Evolutionary conservation across 768 basidiomycete species (phyloP), one percentile per base, ranked within the genome.

Genomic region (Arthromyces matolae): DNA sequence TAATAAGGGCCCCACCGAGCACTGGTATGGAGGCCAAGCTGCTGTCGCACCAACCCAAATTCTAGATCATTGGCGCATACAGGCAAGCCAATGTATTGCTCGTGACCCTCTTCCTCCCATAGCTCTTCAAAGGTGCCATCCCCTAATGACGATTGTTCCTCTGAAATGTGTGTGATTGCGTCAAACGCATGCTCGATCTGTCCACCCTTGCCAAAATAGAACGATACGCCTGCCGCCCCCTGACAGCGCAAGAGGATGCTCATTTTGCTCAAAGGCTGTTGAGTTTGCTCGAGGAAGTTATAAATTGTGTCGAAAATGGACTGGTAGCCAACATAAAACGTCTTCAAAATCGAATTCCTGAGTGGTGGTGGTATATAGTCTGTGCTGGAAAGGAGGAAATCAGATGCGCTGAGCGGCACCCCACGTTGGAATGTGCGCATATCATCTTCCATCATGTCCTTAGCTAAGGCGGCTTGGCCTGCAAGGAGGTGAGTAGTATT

Each of bases 261-360:
- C 3, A 16, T 29, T 1, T 31, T 49, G 9, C 38, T 44, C 32
- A 52, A 39, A 5, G 48, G 28, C 18, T 32, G 25, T 12, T 50
- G 27, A 0, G 46, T 49, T 2, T 33, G n/a, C 16, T 31, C 23
- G 34, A 64, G 48, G 37, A 63, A 42, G 19, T 42, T 25, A 19
- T 45, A 48, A 28, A 60, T 56, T n/a, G 40, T n/a, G 20, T 53
- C 31, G 33, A 65, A 47, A 10, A 64, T 56, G 33, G 49, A 46
- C 22, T 56, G 52, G 53, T 61, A 63, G 13, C 64, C 64, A 16
- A 57, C 51, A 39, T 63, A 64, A 34, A 67, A 60, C 22, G 61
- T 46, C 18, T 54, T 50, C 45, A 45, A 51, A n/a, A 54, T 22
- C 12, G 27, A 48, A 10, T 27, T 37, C 9, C 54, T 43, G 37